Percentiles rank a stretch among this genome's conserved stretches.
phyloP scores from a whole-genome alignment of 2,329 filamentous ascomycete species.

The Cercospora zeae-maydis region DNA sequence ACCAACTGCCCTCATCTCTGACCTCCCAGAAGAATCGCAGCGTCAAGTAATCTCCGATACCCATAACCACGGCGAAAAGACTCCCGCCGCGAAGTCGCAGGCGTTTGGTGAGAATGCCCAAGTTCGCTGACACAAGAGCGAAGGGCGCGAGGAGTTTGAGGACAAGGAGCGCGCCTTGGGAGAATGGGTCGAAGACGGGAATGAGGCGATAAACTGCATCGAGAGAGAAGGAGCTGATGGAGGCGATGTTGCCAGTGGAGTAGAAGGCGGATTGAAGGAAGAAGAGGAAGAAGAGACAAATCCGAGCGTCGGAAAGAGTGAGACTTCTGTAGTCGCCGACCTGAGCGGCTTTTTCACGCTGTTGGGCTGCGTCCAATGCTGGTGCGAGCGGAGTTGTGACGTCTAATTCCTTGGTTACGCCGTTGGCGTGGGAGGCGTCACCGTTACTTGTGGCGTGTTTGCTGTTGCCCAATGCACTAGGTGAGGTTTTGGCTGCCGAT shows the following conservation, averaged over 20 bases:
- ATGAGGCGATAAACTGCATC: slow-evolving; percentile 85
- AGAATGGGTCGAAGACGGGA: slow-evolving; percentile 90
- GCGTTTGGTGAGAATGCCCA: slow-evolving; percentile 85
- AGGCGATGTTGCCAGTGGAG: slow-evolving; percentile 93
- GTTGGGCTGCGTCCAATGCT: slow-evolving; percentile 36
- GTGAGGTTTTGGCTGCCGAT: slow-evolving; percentile 8
- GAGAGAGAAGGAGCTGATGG: slow-evolving; percentile 86
- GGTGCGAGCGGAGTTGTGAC: slow-evolving; percentile 34
- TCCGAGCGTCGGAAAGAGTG: slow-evolving; percentile 76
- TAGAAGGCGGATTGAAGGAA: slow-evolving; percentile 95
- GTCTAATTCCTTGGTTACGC: slow-evolving; percentile 15
- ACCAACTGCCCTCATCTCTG: slow-evolving; percentile 91
- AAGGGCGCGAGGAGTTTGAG: slow-evolving; percentile 93
- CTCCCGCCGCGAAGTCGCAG: slow-evolving; percentile 82
- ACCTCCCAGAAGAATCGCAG: slow-evolving; percentile 98
- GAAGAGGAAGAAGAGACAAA: slow-evolving; percentile 91
- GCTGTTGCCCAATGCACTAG: slow-evolving; percentile 15
- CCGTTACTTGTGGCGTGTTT: slow-evolving; percentile 23
- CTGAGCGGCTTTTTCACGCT: slow-evolving; percentile 33
- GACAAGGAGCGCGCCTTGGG: slow-evolving; percentile 79
- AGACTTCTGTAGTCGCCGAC: slow-evolving; percentile 60
- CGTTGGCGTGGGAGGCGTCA: slow-evolving; percentile 8
- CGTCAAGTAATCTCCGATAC: slow-evolving; percentile 83
- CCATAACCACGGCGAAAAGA: slow-evolving; percentile 92
- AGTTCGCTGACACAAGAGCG: slow-evolving; percentile 82